A percentile compares a stretch with the other conserved stretches of the same genome.
Conservation (phyloP, 2,329 filamentous ascomycete genomes). For the Penicillium sp. region DNA sequence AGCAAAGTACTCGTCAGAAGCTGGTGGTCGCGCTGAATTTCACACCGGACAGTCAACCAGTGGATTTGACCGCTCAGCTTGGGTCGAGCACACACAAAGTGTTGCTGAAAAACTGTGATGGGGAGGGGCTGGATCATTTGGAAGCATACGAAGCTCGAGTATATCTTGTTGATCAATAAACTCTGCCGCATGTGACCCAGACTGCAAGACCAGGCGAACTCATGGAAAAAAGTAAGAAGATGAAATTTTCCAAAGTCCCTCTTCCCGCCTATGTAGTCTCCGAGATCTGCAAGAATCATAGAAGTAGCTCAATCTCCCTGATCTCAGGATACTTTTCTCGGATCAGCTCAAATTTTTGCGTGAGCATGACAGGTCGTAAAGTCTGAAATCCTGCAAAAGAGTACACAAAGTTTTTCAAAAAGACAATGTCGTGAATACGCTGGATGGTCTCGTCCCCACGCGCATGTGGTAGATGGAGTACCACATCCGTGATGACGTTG, state of each 20-base stretch:
- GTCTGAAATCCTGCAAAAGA: slow-evolving; percentile 45
- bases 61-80: slow-evolving; percentile 19
- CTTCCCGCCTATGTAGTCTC: too few relatives aligned
- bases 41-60: slow-evolving; percentile 30
- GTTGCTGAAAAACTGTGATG: slow-evolving; percentile 7
- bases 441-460: slow-evolving; percentile 43
- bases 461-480: slow-evolving; percentile 47
- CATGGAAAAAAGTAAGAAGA: too few relatives aligned
- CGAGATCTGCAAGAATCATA: too few relatives aligned
- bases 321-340: slow-evolving; percentile 9
- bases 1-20: slow-evolving; percentile 26
- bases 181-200: too few relatives aligned
- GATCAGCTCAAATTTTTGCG: slow-evolving; percentile 38
- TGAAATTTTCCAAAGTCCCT: too few relatives aligned
- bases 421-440: slow-evolving; percentile 50
- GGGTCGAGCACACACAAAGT: neutral
- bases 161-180: slow-evolving; percentile 6
- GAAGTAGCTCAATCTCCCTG: slow-evolving; percentile 7
- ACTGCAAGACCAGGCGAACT: too few relatives aligned
- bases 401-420: slow-evolving; percentile 48
- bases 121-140: slow-evolving; percentile 4
- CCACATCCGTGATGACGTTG: slow-evolving; percentile 54
- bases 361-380: slow-evolving; percentile 42
- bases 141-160: slow-evolving; percentile 9
- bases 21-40: slow-evolving; percentile 46